Percentiles rank a stretch among this genome's conserved stretches.
Evolutionary conservation across 2,329 filamentous ascomycete species (phyloP).

Genomic region (Ceratocystis diversiconidia): DNA sequence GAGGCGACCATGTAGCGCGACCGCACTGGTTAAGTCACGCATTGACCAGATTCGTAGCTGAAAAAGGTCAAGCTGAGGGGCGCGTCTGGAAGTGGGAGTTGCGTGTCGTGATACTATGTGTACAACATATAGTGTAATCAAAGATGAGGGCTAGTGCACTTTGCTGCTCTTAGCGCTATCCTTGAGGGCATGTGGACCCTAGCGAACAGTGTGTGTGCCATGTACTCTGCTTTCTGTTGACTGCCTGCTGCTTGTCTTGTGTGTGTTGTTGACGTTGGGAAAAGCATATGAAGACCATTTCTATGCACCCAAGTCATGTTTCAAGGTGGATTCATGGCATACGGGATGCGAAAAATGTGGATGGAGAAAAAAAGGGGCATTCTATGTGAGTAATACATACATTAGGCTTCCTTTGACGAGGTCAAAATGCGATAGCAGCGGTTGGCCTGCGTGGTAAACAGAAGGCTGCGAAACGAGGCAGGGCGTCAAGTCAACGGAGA

Average conservation of each 20-base stretch:
- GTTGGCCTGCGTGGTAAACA: not conserved
- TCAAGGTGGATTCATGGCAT: not conserved
- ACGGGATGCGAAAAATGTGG: not conserved
- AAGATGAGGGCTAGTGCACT: not conserved
- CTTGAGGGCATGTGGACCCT: not conserved
- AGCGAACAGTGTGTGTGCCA: not conserved
- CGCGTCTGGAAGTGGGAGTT: not conserved
- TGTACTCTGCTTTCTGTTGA: not conserved
- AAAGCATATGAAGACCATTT: not conserved
- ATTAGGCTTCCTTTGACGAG: conserved; percentile 5
- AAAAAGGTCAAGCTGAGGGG: not conserved
- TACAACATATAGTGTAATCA: not conserved
- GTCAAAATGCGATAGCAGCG: not conserved
- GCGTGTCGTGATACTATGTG: not conserved
- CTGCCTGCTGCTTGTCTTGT: not conserved
- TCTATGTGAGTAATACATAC: conserved; percentile 6
- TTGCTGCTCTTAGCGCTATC: not conserved
- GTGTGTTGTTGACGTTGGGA: not conserved
- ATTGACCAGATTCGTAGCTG: not conserved
- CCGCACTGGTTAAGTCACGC: not conserved
- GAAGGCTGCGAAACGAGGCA: not conserved
- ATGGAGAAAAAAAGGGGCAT: not conserved
- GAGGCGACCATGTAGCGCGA: conserved; percentile 1
- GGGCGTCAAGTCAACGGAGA: not conserved
- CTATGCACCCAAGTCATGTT: not conserved